Evolutionary conservation across 1,284 basidiomycete species (phyloP).

Genomic region (Cryptococcus floricola): DNA sequence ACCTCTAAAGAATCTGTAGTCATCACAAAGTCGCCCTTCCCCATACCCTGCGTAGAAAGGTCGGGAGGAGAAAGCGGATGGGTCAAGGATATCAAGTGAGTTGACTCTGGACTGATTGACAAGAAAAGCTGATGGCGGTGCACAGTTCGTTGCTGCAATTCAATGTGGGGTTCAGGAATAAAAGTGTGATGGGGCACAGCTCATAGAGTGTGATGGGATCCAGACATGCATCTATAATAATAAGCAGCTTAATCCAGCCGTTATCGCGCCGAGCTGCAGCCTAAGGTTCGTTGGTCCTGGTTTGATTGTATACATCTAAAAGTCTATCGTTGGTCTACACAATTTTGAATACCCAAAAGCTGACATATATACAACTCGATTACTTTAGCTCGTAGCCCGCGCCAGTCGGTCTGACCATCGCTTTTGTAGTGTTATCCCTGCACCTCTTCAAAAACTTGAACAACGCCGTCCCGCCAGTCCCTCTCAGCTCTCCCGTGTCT

Average conservation of each 20-base stretch:
- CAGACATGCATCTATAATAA: no score
- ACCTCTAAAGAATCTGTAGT: conserved; percentile 78
- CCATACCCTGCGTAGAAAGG: conserved; percentile 87
- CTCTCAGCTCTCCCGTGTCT: conserved; percentile 55
- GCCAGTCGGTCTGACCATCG: conserved; percentile 50
- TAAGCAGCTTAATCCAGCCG: no score
- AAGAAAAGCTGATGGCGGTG: background rate
- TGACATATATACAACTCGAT: no score
- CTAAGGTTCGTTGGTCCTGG: no score
- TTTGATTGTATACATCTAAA: no score
- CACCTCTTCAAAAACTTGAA: conserved; percentile 76
- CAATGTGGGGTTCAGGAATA: conserved; percentile 85
- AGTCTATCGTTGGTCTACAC: no score
- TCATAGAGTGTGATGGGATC: background rate
- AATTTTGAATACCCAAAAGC: no score
- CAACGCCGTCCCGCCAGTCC: conserved; percentile 82
- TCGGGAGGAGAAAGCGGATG: conserved; percentile 87
- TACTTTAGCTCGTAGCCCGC: conserved; percentile 27
- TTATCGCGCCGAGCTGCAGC: no score
- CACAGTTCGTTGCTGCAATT: conserved; percentile 73
- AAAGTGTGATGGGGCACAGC: conserved; percentile 48
- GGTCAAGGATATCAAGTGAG: conserved; percentile 86
- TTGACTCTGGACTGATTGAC: background rate
- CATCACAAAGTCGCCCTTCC: conserved; percentile 78
- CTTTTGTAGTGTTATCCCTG: conserved; percentile 69